phyloP scores from a whole-genome alignment of 75 land plant species.

The Cunninghamia lanceolata region DNA sequence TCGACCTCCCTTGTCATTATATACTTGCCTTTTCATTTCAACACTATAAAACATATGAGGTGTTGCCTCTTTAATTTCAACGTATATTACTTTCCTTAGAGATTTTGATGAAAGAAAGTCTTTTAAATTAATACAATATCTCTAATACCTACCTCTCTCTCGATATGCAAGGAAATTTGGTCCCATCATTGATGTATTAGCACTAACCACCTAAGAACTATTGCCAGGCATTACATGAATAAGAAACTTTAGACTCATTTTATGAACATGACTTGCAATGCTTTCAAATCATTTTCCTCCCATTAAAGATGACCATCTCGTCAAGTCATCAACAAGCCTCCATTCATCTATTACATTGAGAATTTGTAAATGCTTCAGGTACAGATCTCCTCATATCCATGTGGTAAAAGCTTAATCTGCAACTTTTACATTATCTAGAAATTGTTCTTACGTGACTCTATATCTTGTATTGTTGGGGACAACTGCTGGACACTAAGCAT shows the following conservation, averaged over 20 bases:
- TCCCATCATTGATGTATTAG: slow-evolving; percentile 37
- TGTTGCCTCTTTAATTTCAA: too few relatives aligned
- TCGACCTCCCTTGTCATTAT: too few relatives aligned
- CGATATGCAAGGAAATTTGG: slow-evolving; percentile 37
- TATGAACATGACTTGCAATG: slow-evolving; percentile 37
- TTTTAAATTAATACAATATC: too few relatives aligned
- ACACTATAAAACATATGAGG: too few relatives aligned
- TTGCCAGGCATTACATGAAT: slow-evolving; percentile 57
- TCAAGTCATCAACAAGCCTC: slow-evolving; percentile 46
- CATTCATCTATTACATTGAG: slow-evolving; percentile 43
- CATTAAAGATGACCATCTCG: slow-evolving; percentile 43
- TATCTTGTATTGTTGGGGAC: too few relatives aligned
- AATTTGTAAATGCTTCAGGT: slow-evolving; percentile 20
- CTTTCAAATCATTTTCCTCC: slow-evolving; percentile 31
- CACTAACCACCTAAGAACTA: slow-evolving; percentile 35
- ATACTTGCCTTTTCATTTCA: too few relatives aligned
- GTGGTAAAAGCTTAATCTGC: slow-evolving; percentile 30
- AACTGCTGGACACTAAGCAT: too few relatives aligned
- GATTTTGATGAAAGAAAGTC: too few relatives aligned
- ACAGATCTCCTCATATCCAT: slow-evolving; percentile 42
- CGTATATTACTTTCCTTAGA: too few relatives aligned
- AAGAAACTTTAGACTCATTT: slow-evolving; percentile 51
- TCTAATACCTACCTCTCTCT: slow-evolving; percentile 48
- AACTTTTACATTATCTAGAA: slow-evolving; percentile 42
- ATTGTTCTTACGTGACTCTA: too few relatives aligned